Evolutionary conservation across 2,329 filamentous ascomycete species (phyloP), one percentile per base, ranked within the genome.

Genomic region (Hypoxylon sp.): DNA sequence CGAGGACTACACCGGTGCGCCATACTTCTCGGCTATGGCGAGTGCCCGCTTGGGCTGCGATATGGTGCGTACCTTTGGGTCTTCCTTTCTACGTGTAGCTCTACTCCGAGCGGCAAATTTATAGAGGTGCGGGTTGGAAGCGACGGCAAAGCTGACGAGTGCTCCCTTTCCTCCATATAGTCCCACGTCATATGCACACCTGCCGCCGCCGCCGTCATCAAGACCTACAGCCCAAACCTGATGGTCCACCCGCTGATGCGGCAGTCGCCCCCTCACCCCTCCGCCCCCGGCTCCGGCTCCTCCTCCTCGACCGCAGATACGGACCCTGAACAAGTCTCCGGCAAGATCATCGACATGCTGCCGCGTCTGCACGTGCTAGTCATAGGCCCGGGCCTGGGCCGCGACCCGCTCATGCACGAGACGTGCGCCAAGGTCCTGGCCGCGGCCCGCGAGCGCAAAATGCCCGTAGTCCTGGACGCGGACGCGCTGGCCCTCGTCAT

Each of bases 221-320:
- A 99, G 84, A 93, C 93, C 3, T 99, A 98, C 83, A 98, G 94
- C 19, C 96, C 96, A 2, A 98, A 98, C 79, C 86, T 99, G 28
- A 99, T 99, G 95, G 96, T 99, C 10, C 96, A 98, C 80, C 96
- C 96, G 0, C 88, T 98, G 72, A 95, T 99, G 89, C 92, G 93
- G 30, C 93, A 96, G 80, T 88, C 89, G 49, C 76, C 80, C 10
- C 63, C 77, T 4, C 76, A 80, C 30, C 84, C 28, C 28, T 30
- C 28, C 28, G 6, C 9, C 28, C 28, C 88, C 73, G 81, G 87
- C 45, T 79, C 81, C 19, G 13, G 34, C 81, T 74, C 82, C 28
- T 75, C 76, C 38, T 76, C 81, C 21, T 81, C 87, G 58, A 78
- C 81, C 23, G 80, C 84, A 58, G 87, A 91, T 61, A 83, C 83